phyloP scores from a whole-genome alignment of 805 yeast species.

The Wickerhamiella siamensis region DNA sequence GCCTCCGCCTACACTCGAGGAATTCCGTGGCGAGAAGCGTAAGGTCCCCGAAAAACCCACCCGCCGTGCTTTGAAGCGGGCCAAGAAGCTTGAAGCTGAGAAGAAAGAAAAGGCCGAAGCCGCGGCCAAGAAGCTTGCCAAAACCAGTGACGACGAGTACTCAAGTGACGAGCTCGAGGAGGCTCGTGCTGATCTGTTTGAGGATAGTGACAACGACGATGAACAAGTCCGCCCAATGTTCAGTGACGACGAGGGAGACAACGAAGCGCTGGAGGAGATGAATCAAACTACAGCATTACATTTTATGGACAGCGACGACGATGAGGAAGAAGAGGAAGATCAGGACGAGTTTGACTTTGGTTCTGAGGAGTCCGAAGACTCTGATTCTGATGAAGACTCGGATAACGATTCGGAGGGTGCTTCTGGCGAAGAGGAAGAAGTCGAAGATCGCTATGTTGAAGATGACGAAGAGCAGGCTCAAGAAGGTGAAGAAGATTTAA shows the following conservation, averaged over 20 bases:
- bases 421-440: conserved; percentile 10
- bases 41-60: conserved; percentile 16
- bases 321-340: conserved; percentile 11
- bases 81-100: conserved; percentile 16
- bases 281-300: conserved; percentile 19
- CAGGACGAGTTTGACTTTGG: conserved; percentile 14
- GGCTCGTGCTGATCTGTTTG: conserved; percentile 32
- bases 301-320: conserved; percentile 14
- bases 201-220: conserved; percentile 52
- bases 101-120: conserved; percentile 17
- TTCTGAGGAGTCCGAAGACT: conserved; percentile 10
- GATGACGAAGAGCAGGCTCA: conserved; percentile 11
- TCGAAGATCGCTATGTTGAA: conserved; percentile 12
- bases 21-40: conserved; percentile 35
- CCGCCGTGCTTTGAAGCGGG: conserved; percentile 19
- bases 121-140: conserved; percentile 29
- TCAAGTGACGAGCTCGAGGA: conserved; percentile 49
- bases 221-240: conserved; percentile 49
- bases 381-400: conserved; percentile 12
- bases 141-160: conserved; percentile 38
- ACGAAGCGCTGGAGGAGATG: conserved; percentile 34
- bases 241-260: conserved; percentile 56
- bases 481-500: conserved; percentile 27
- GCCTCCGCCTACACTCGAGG: conserved; percentile 79
- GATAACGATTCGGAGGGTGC: conserved; percentile 15